These are phyloP conservation scores for Plasmodium fragile DNA, from an alignment of 169 alveolate species.

Conservation along the genomic window DNA sequence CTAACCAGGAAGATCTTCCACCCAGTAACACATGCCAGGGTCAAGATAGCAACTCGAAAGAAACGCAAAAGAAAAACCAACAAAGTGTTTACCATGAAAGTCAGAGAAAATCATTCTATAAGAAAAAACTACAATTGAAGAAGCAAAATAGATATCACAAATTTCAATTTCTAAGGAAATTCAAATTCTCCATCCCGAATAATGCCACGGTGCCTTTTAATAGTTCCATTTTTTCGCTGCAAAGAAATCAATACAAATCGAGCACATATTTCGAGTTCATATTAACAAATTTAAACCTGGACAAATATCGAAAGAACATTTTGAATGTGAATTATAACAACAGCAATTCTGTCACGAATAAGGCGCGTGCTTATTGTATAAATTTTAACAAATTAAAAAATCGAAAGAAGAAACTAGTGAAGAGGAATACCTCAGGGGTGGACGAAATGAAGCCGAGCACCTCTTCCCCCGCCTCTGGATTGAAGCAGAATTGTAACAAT, in stretches of 20 bases:
- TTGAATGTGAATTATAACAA: conserved; percentile 57
- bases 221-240: conserved; percentile 59
- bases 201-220: conserved; percentile 33
- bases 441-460: background rate
- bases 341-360: conserved; percentile 32
- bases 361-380: conserved; percentile 32
- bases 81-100: conserved; percentile 22
- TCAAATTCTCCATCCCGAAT: conserved; percentile 25
- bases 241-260: conserved; percentile 51
- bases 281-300: conserved; percentile 58
- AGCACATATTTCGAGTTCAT: conserved; percentile 37
- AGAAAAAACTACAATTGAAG: background rate
- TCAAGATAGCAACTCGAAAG: background rate
- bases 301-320: conserved; percentile 47
- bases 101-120: background rate
- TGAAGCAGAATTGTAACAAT: background rate
- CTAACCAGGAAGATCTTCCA: background rate
- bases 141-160: conserved; percentile 10
- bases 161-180: conserved; percentile 35
- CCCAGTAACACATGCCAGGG: background rate
- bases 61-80: background rate
- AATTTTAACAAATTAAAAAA: conserved; percentile 23
- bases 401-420: conserved; percentile 7
- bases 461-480: background rate
- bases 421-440: background rate